Conservation (phyloP, 331 rosid species). For the Phaseolus coccineus region DNA sequence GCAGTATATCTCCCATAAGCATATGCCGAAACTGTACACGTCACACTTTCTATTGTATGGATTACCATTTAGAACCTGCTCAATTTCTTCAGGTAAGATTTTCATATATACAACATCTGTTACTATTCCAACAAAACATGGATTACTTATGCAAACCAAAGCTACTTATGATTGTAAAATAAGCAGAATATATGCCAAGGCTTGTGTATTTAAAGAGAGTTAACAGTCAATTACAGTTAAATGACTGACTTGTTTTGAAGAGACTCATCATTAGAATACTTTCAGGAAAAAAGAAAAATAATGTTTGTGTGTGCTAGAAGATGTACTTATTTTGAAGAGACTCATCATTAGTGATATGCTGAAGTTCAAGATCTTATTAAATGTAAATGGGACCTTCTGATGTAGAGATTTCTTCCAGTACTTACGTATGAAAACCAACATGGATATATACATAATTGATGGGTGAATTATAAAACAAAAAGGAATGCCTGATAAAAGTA, state of each 20-base stretch:
- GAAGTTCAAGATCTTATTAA: not conserved
- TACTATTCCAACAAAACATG: slow-evolving; percentile 33
- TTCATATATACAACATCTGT: slow-evolving; percentile 33
- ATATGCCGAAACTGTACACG: slow-evolving; percentile 96
- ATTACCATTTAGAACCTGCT: slow-evolving; percentile 93
- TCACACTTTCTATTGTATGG: slow-evolving; percentile 97
- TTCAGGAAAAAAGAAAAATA: not conserved
- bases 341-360: not conserved
- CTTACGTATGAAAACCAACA: not conserved
- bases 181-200: slow-evolving; percentile 21
- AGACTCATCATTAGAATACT: not conserved
- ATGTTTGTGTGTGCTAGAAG: not conserved
- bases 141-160: slow-evolving; percentile 37
- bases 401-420: not conserved
- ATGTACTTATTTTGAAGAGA: not conserved
- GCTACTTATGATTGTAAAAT: not conserved
- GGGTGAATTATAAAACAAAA: not conserved
- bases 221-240: not conserved
- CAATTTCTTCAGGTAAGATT: slow-evolving; percentile 51
- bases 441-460: not conserved
- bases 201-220: slow-evolving; percentile 16
- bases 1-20: slow-evolving; percentile 98
- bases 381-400: not conserved
- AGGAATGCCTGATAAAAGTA: not conserved
- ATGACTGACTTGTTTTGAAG: not conserved